Evolutionary conservation across 2,329 filamentous ascomycete genomes (phyloP).

Genomic region (Aspergillus alliaceus): DNA sequence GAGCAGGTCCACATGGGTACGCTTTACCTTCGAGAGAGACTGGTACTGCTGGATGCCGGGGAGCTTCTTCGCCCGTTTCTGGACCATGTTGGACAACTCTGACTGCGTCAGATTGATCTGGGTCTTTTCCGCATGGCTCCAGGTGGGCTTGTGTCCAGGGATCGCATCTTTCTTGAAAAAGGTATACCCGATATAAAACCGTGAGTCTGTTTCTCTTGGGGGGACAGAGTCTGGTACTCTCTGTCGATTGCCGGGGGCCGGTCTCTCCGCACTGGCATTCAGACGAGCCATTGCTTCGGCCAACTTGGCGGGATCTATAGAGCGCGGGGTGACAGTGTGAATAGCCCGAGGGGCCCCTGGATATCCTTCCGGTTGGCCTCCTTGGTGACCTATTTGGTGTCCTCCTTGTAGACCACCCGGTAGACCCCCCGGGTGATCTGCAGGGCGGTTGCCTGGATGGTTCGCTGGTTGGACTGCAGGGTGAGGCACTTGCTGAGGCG

Average conservation of each 20-base stretch:
- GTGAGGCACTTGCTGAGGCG: background rate
- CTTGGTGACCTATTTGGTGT: background rate
- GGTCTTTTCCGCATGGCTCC: conserved; percentile 30
- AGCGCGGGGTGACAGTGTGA: conserved; percentile 6
- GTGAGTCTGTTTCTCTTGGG: conserved; percentile 9
- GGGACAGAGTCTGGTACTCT: conserved; percentile 4
- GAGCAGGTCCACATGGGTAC: conserved; percentile 35
- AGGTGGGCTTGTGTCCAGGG: conserved; percentile 30
- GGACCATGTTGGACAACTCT: conserved; percentile 30
- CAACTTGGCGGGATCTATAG: conserved; percentile 13
- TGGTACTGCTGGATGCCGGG: conserved; percentile 31
- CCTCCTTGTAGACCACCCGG: too few relatives aligned
- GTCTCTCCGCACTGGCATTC: conserved; percentile 11
- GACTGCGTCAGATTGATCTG: conserved; percentile 33
- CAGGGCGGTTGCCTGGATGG: background rate
- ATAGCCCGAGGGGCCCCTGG: conserved; percentile 11
- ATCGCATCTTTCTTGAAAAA: conserved; percentile 33
- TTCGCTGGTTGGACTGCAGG: background rate
- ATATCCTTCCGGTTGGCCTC: conserved; percentile 7
- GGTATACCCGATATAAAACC: conserved; percentile 35
- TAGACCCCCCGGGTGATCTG: background rate
- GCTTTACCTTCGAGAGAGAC: conserved; percentile 26
- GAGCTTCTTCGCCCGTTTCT: conserved; percentile 29
- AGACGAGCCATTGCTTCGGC: conserved; percentile 20
- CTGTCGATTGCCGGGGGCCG: background rate